Percentiles rank a stretch among this genome's conserved stretches.
These are phyloP conservation scores for Staphylotrichum longicolle DNA, from an alignment of 495 filamentous ascomycete genomes.

Conservation along the genomic window DNA sequence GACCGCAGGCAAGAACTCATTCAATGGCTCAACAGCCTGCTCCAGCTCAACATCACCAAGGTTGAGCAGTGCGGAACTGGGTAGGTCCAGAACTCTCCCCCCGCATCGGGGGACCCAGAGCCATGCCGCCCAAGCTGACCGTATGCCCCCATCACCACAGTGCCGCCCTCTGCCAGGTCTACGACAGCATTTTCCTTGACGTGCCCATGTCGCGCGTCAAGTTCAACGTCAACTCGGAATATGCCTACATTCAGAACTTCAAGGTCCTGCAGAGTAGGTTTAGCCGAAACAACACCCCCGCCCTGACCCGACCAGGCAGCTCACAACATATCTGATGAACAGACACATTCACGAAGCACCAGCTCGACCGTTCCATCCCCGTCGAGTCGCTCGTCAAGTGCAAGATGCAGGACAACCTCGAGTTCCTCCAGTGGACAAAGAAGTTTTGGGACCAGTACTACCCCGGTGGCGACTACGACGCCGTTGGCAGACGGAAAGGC, in stretches of 20 bases:
- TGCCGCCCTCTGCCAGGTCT: constrained; percentile 93
- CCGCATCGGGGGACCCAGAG: constrained; percentile 32
- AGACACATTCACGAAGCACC: constrained; percentile 83
- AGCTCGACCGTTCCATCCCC: constrained; percentile 81
- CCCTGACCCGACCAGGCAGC: neutral
- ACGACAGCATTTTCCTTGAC: constrained; percentile 96
- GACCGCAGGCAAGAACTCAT: constrained; percentile 84
- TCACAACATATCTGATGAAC: neutral
- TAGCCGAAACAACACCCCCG: neutral
- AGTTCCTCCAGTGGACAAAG: constrained; percentile 97
- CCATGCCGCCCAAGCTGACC: constrained; percentile 17
- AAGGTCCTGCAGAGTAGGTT: constrained; percentile 89
- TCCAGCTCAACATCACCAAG: constrained; percentile 96
- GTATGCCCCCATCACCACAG: constrained; percentile 45
- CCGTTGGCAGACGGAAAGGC: constrained; percentile 77
- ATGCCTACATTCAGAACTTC: constrained; percentile 96
- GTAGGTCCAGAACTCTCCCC: constrained; percentile 57
- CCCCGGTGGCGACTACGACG: constrained; percentile 94
- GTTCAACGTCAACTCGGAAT: constrained; percentile 96
- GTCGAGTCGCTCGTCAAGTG: constrained; percentile 89
- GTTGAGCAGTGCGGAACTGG: constrained; percentile 98
- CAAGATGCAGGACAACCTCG: constrained; percentile 99
- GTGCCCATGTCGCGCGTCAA: constrained; percentile 95
- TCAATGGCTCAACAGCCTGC: constrained; percentile 94
- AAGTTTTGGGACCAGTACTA: constrained; percentile 97